phyloP scores from a whole-genome alignment of 805 yeast species.

The Metschnikowia kunwiensis region DNA sequence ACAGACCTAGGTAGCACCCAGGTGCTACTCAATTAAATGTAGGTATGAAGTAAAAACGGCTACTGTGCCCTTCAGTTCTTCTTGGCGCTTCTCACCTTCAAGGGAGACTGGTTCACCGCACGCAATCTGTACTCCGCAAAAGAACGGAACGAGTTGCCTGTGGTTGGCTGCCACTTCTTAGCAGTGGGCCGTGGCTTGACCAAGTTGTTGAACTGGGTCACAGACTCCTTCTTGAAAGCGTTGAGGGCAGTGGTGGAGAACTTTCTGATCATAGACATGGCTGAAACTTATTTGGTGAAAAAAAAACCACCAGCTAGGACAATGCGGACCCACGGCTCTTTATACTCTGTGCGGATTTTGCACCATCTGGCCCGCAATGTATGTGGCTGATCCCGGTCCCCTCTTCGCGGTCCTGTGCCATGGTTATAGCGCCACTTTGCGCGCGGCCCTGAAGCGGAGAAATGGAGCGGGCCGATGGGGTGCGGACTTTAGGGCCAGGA shows the following conservation, averaged over 20 bases:
- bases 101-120: slow-evolving; percentile 41
- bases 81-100: slow-evolving; percentile 25
- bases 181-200: slow-evolving; percentile 20
- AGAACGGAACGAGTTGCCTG: slow-evolving; percentile 39
- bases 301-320: not conserved
- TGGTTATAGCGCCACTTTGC: too few relatives aligned
- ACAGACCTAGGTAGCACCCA: too few relatives aligned
- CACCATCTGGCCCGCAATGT: not conserved
- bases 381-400: too few relatives aligned
- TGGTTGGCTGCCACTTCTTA: slow-evolving; percentile 37
- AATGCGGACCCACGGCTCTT: not conserved
- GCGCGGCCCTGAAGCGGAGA: too few relatives aligned
- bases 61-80: too few relatives aligned
- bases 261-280: slow-evolving; percentile 20
- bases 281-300: not conserved
- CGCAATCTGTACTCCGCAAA: slow-evolving; percentile 45
- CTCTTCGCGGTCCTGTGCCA: too few relatives aligned
- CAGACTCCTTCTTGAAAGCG: slow-evolving; percentile 30
- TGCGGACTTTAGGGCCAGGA: too few relatives aligned
- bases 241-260: slow-evolving; percentile 22
- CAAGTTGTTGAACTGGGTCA: slow-evolving; percentile 25
- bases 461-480: too few relatives aligned
- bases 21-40: too few relatives aligned
- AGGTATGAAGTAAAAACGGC: too few relatives aligned
- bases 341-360: not conserved